Evolutionary conservation across 306 rosid genomes (phyloP), one percentile per base, ranked within the genome.

Genomic region (Casuarina equisetifolia): DNA sequence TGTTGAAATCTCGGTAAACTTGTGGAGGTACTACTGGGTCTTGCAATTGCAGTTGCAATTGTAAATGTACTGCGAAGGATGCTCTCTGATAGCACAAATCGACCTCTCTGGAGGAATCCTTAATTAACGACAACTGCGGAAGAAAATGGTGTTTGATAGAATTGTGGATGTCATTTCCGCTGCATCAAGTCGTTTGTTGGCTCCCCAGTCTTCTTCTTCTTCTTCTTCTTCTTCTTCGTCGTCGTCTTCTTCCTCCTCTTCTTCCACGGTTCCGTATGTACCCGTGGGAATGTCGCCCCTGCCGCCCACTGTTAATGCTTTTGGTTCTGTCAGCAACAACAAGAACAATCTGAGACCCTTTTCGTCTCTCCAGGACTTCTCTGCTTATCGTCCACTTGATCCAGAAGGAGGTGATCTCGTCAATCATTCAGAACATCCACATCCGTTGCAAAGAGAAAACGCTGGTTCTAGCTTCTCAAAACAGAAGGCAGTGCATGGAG

Each of bases 331-430:
- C 44, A 43, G 80, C 62, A 46, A 67, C 79, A 19, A 72, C 61
- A 87, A 90, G 71, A 81, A 84, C 84, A 81, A 79, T 78, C 75
- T 90, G 1, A 82, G 92, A 55, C 76, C 89, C 73, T 94, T 96
- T 8, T 89, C 97, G 4, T 94, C 96, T 69, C 97, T 94, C 48
- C 97, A 94, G 78, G 96, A 94, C 83, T 84, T 94, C 81, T 82
- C 94, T 61, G 80, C 89, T 1, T 89, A 89, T 81, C 85, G 79
- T 75, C 83, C 77, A 53, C 71, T 76, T 44, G 82, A 88, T 75
- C 86, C 78, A 5, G 77, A 77, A 58, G 64, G 36, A 58, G 11
- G 12, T 58, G 16, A 58, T 58, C 15, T 58, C 51, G n/a, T 58
- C 42, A 36, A 82, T 36, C 84, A 82, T 73, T 84, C 78, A 20